Evolutionary conservation across 176 grass and related monocot species (phyloP), one percentile per base, ranked within the genome.

Genomic region (Raddia guianensis): DNA sequence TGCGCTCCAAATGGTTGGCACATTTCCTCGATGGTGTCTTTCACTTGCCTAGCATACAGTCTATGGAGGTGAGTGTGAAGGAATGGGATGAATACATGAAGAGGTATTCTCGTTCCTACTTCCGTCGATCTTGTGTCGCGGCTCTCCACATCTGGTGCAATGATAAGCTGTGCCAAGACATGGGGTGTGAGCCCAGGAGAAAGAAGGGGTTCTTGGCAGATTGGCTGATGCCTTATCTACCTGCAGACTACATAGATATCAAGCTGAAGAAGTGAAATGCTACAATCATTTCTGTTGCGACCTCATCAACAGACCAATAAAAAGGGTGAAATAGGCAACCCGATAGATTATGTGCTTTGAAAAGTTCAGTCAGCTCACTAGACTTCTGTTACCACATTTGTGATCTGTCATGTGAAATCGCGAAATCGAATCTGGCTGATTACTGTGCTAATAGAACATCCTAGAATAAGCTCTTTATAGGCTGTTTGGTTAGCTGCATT

Each of bases 1-100:
- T 86, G 19, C 62, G 57, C 34, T 86, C 84, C 1, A 86, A 86
- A 44, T 86, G 84, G 76, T 33, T 86, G 75, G 45, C 62, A 7
- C 76, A 86, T 73, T 73, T 86, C 70, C 15, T 84, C 13, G 43
- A 80, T 32, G 64, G 74, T 3, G 67, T 51, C 19, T 80, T 80
- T 15, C 35, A 64, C 54, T 55, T 86, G 54, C 75, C 84, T 42
- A 86, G 66, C 65, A 58, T 86, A 70, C 44, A 34, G 16, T 53
- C 64, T 20, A 80, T 86, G 84, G 84, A 80, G 43, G 12, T n/a
- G 21, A 15, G 54, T 50, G 32, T 81, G 15, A 47, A 5, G 6
- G 68, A 81, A 68, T 60, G 48, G 60, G 57, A 63, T 33, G 14
- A 34, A 15, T 77, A 63, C 57, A 58, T 75, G 72, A 75, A 75